Percentiles rank a stretch among this genome's conserved stretches.
These are phyloP conservation scores for Saccharomyces hybrid DNA, from an alignment of 1,139 yeast species.

Conservation along the genomic window DNA sequence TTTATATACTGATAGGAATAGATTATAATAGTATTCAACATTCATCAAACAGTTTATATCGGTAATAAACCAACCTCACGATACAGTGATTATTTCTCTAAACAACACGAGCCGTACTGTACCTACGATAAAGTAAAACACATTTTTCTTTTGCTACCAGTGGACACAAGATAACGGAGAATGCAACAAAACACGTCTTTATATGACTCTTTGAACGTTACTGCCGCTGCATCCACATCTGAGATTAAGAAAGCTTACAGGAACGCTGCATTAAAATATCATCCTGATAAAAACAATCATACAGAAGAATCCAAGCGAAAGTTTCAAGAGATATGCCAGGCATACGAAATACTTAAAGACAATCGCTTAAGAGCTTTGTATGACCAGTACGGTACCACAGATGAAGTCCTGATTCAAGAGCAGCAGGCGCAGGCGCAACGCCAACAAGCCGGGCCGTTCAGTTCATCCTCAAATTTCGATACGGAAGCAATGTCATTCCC, in stretches of 20 bases:
- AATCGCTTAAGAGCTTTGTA: constrained; percentile 46
- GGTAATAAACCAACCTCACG: background rate
- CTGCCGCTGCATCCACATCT: constrained; percentile 31
- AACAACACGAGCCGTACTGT: background rate
- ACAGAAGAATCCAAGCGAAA: constrained; percentile 47
- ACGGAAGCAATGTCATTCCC: constrained; percentile 13
- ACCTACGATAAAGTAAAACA: background rate
- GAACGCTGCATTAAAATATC: constrained; percentile 45
- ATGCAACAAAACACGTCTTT: constrained; percentile 19
- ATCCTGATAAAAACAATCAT: constrained; percentile 61
- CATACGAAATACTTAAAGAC: constrained; percentile 52
- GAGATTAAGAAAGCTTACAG: constrained; percentile 60
- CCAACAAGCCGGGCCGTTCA: background rate
- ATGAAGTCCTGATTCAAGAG: constrained; percentile 28
- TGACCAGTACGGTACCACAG: constrained; percentile 52
- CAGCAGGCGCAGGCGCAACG: constrained; percentile 7
- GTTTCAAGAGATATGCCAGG: constrained; percentile 52
- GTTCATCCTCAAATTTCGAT: constrained; percentile 1
- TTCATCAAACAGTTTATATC: background rate
- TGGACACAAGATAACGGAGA: background rate
- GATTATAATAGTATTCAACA: background rate
- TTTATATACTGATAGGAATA: background rate
- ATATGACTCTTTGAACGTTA: constrained; percentile 29
- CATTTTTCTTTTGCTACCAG: background rate
- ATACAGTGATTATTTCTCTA: background rate